Evolutionary conservation across 2,329 filamentous ascomycete species (phyloP), one percentile per base, ranked within the genome.

Genomic region (Aspergillus piperis): DNA sequence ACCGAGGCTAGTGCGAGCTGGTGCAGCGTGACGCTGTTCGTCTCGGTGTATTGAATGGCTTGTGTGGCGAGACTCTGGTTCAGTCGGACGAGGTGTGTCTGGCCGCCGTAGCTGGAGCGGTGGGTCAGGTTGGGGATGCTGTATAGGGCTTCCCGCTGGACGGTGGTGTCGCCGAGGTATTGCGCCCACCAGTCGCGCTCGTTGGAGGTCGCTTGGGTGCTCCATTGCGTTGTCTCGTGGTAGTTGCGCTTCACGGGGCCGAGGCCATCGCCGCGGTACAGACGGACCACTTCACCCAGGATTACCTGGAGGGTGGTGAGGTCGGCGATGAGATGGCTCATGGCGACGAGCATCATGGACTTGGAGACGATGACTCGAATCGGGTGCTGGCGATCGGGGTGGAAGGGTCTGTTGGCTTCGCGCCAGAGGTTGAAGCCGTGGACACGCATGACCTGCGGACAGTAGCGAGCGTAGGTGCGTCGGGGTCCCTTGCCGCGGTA

Each of bases 331-430:
- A 47, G 52, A 27, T 50, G 60, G 50, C n/a, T 42, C 21, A 54
- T 58, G n/a, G 50, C 54, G 25, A 51, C 27, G 5, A 52, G 8
- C 41, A 48, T 50, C 32, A 36, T 36, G 1, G 32, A 36, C 32
- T 36, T 36, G 0, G 32, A 36, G 32, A 36, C 32, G 11, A 36
- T 36, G 1, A 36, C 32, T 5, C 32, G 11, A 11, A 36, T 36
- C 5, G 32, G 32, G 32, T 36, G 32, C 32, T 36, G 32, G 32
- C 41, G 17, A 17, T 51, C 42, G 2, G 21, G 23, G 8, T 41
- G 17, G 32, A 60, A 60, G 15, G 58, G 58, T 6, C 47, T 21
- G 38, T 60, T 60, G 38, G 52, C 39, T 30, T 57, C 58, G 3
- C 23, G 21, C 30, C 23, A 44, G 5, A 19, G 32, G 23, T 51